These are phyloP conservation scores for Physaria fendleri DNA, from an alignment of 345 rosid genomes.

Conservation along the genomic window DNA sequence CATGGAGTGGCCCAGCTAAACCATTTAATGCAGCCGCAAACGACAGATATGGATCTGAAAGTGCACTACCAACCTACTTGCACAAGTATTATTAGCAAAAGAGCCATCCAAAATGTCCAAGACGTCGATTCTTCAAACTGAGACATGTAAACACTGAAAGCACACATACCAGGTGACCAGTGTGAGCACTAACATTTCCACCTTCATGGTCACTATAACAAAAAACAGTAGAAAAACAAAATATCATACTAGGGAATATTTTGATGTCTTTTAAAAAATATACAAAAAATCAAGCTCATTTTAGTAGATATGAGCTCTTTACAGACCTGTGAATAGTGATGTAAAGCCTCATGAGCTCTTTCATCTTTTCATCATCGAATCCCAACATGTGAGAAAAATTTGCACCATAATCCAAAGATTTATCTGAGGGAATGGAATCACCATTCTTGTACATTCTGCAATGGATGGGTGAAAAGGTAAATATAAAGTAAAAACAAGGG, in stretches of 20 bases:
- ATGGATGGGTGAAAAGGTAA: constrained; percentile 4
- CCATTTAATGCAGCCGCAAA: constrained; percentile 98
- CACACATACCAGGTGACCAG: constrained; percentile 75
- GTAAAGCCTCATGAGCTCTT: constrained; percentile 97
- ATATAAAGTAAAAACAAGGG: neutral
- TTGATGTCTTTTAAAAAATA: neutral
- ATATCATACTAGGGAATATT: neutral
- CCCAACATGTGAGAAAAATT: constrained; percentile 92
- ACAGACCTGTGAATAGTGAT: constrained; percentile 86
- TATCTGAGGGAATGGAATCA: constrained; percentile 55
- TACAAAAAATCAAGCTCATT: neutral
- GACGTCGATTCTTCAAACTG: neutral
- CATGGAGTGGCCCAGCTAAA: constrained; percentile 99
- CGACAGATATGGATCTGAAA: constrained; percentile 97
- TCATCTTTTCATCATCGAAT: constrained; percentile 76
- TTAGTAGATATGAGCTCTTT: neutral
- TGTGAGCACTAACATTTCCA: constrained; percentile 98
- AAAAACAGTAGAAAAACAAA: neutral
- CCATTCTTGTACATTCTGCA: constrained; percentile 80
- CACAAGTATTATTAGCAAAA: constrained; percentile 13
- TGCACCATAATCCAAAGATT: constrained; percentile 88
- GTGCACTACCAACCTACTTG: constrained; percentile 91
- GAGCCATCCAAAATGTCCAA: neutral
- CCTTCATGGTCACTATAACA: constrained; percentile 94
- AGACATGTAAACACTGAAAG: neutral